Conservation (phyloP, 2,329 filamentous ascomycete genomes). For the Erysiphe pulchra region DNA sequence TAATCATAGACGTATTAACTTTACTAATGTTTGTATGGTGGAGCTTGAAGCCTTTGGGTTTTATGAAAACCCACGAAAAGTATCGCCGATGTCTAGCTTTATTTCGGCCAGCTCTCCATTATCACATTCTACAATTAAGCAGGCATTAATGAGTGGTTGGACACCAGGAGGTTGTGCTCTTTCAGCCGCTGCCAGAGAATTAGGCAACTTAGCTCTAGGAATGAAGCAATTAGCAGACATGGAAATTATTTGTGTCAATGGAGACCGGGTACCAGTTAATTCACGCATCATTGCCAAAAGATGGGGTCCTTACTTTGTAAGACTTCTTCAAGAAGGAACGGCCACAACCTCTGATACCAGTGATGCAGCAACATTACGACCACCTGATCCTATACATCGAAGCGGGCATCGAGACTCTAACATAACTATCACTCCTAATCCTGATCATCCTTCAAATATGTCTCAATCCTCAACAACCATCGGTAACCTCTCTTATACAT, state of each 20-base stretch:
- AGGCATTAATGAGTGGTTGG: conserved; percentile 26
- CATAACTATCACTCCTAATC: conserved; percentile 55
- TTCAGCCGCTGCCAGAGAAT: conserved; percentile 53
- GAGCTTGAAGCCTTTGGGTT: conserved; percentile 92
- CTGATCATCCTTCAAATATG: too few relatives aligned
- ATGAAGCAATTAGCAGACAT: conserved; percentile 82
- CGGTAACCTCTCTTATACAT: too few relatives aligned
- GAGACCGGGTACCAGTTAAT: conserved; percentile 80
- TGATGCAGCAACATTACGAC: conserved; percentile 51
- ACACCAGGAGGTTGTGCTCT: conserved; percentile 54
- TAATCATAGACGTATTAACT: conserved; percentile 93
- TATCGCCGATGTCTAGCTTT: conserved; percentile 55
- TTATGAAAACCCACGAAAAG: conserved; percentile 78
- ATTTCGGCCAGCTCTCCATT: conserved; percentile 55
- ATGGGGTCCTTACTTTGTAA: conserved; percentile 93
- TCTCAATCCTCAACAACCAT: too few relatives aligned
- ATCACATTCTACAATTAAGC: conserved; percentile 22
- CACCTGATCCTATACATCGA: conserved; percentile 25
- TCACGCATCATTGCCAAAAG: conserved; percentile 65
- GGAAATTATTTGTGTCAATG: conserved; percentile 81
- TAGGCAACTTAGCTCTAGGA: conserved; percentile 56
- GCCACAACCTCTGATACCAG: conserved; percentile 38
- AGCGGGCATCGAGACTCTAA: conserved; percentile 49
- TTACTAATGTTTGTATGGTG: conserved; percentile 87
- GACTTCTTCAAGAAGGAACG: conserved; percentile 56